phyloP scores from a whole-genome alignment of 2,329 filamentous ascomycete species.

The Aspergillus niger region DNA sequence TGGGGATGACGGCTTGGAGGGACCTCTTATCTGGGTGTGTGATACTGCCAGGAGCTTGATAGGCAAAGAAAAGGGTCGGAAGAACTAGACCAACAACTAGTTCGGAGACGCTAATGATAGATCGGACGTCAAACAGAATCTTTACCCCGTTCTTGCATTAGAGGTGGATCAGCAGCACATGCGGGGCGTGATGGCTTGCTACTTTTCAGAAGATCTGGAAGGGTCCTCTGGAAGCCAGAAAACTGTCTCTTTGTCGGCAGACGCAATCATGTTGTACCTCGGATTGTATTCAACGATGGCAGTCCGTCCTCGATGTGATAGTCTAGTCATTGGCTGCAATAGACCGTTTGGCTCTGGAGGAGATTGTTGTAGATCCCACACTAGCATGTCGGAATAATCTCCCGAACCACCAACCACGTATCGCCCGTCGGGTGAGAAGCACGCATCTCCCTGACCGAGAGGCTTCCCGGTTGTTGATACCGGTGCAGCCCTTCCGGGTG shows the following conservation, averaged over 20 bases:
- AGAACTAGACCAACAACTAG: constrained; percentile 22
- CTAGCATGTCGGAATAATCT: constrained; percentile 68
- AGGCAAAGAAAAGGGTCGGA: constrained; percentile 62
- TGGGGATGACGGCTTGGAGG: constrained; percentile 52
- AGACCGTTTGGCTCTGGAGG: constrained; percentile 58
- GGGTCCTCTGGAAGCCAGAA: constrained; percentile 74
- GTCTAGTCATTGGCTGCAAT: constrained; percentile 41
- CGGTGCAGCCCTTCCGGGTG: constrained; percentile 52
- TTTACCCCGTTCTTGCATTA: not conserved
- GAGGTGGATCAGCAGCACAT: not conserved
- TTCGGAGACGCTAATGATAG: not conserved
- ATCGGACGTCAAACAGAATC: not conserved
- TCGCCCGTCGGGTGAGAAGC: constrained; percentile 85
- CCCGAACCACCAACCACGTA: constrained; percentile 81
- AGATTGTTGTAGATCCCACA: constrained; percentile 77
- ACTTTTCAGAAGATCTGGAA: constrained; percentile 37
- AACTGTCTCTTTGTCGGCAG: constrained; percentile 79
- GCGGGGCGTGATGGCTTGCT: constrained; percentile 8
- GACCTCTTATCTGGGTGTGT: constrained; percentile 66
- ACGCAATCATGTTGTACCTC: constrained; percentile 86
- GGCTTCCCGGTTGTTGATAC: constrained; percentile 58
- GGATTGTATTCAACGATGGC: constrained; percentile 86
- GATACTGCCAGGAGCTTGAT: constrained; percentile 66
- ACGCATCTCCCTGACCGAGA: constrained; percentile 70
- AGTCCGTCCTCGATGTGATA: constrained; percentile 58